Percentiles rank a stretch among this genome's conserved stretches.
These are phyloP conservation scores for Quercus variabilis DNA, from an alignment of 306 rosid genomes.

Conservation along the genomic window DNA sequence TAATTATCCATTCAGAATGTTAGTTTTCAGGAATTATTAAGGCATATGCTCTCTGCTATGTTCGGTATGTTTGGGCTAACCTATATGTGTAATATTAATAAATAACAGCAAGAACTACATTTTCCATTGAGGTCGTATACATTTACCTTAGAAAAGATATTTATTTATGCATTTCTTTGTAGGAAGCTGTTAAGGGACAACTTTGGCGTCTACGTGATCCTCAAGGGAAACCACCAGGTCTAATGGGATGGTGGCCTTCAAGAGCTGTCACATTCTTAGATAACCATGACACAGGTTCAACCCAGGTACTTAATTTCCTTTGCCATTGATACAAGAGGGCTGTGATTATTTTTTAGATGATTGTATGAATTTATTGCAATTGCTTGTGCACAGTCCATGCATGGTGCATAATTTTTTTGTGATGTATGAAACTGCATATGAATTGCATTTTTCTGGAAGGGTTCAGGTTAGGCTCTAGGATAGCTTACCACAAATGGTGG, in stretches of 20 bases:
- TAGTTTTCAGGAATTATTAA: not conserved
- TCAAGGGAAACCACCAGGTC: slow-evolving; percentile 89
- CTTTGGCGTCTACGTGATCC: slow-evolving; percentile 74
- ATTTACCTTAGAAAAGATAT: not conserved
- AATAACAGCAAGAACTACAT: not conserved
- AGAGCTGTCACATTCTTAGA: slow-evolving; percentile 81
- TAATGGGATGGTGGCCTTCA: slow-evolving; percentile 92
- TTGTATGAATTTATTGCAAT: not conserved
- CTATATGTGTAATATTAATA: not conserved
- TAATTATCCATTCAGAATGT: not conserved
- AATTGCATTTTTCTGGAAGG: not conserved
- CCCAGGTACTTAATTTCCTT: slow-evolving; percentile 57
- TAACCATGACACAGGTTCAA: slow-evolving; percentile 91
- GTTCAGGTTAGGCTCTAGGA: not conserved
- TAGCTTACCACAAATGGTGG: not conserved
- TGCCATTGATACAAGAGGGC: not conserved
- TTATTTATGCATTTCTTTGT: slow-evolving; percentile 7
- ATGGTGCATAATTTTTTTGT: not conserved
- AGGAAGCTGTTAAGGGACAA: slow-evolving; percentile 93
- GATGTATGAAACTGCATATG: not conserved
- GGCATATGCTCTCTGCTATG: not conserved
- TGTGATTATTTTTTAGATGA: not conserved
- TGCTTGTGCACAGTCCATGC: not conserved
- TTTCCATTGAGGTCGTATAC: not conserved
- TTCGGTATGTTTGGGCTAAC: not conserved